Base-by-base conservation (phyloP, 2,329 filamentous ascomycete species). In the Kalaharituber pfeilii region DNA sequence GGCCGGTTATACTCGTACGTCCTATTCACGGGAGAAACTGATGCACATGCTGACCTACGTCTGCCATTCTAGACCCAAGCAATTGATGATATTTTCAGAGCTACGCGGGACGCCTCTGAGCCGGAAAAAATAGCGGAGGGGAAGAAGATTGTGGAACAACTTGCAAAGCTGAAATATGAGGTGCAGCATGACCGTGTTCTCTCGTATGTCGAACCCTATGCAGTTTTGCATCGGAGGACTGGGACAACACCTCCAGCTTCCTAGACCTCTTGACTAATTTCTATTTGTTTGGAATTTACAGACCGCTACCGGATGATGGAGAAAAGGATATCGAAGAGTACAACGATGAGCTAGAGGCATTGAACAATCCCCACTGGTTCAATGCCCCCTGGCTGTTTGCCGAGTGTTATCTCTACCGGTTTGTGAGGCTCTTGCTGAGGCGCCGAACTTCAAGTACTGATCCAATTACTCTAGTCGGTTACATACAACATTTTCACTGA, bases 321-420 rank as follows among this genome's bases (percentile, higher is more conserved):
- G 73, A 78, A 60, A 68, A 78, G 9, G 87, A 95, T 63, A 78
- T 95, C 27, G 75, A 75, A 13, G 73, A 76, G 39, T 98, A 95
- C 71, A 98, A 98, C 70, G 73, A 80, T 60, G 88, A 96, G 69
- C 71, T 98, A 5, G 76, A 82, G 61, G 74, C 81, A 60, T 75
- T 86, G 20, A 84, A 81, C 44, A 77, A 75, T 49, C 79, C 84
- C 0, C 80, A 76, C 49, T 98, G 91, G 91, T 82, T 89, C 66
- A 76, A 82, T 59, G 79, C 82, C 4, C 77, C 87, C 5, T 98
- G 91, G 91, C 75, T 98, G 1, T 98, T 79, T 69, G 74, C 82
- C 25, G 91, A 98, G 72, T 96, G 91, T 72, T 96, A 96, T 68
- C 76, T 98, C 56, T 96, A 89, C 72, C 75, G 84, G 80, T 82